Evolutionary conservation across 371 early-diverging fungal genomes (phyloP), one percentile per base, ranked within the genome.

Genomic region (Chytridium lagenaria): DNA sequence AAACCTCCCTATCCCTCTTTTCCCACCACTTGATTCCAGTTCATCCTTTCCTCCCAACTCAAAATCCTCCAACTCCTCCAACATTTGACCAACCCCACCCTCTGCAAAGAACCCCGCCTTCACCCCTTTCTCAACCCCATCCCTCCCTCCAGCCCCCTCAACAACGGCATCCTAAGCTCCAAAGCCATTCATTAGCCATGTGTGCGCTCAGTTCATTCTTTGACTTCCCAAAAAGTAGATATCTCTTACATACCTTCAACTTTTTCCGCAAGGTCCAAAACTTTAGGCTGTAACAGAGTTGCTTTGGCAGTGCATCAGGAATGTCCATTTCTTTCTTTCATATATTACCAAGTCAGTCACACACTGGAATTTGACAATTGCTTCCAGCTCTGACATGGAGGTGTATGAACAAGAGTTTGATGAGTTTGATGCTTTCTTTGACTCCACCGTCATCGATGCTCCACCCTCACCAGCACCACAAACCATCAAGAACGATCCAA

Each of bases 241-340:
- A n/a, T n/a, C n/a, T n/a, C n/a, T n/a, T n/a, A n/a, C 57, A 7
- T 23, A 55, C 57, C 57, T 55, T 55, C 7, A 55, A 7, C 30
- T 55, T 5, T 10, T 55, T 55, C 7, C 30, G 22, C 57, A 30
- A 10, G 7, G 22, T 55, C 57, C 57, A 55, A 26, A 55, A 55
- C 57, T 30, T 55, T 7, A 55, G 57, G 57, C 23, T 30, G 57
- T 16, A 55, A 23, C 57, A 55, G 7, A 55, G 57, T 23, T 55
- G 57, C 23, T 30, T 55, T 5, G 57, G 57, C 5, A 55, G 10
- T 55, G 44, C 19, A 7, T 7, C 44, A 12, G 44, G 44, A 44
- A 44, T n/a, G n/a, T n/a, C n/a, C n/a, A n/a, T n/a, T n/a, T n/a
- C n/a, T n/a, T n/a, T n/a, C n/a, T n/a, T n/a, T n/a, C n/a, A n/a